phyloP scores from a whole-genome alignment of 441 rosid genomes.

The Metrosideros polymorpha region DNA sequence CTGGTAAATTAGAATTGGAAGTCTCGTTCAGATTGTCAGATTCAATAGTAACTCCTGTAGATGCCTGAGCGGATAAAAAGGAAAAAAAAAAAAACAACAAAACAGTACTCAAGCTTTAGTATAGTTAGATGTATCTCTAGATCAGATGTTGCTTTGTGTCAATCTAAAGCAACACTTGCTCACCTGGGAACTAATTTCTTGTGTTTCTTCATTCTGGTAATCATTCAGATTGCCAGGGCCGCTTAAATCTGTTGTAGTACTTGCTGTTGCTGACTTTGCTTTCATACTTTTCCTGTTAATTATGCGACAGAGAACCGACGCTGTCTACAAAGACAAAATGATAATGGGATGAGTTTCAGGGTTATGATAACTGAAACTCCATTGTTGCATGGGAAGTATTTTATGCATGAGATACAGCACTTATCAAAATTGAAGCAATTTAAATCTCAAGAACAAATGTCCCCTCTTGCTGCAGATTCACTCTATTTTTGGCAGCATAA shows the following conservation, averaged over 20 bases:
- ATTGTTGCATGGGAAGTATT: neutral
- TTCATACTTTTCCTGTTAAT: neutral
- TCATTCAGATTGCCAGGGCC: neutral
- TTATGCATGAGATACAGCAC: neutral
- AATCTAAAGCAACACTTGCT: neutral
- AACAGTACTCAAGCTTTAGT: neutral
- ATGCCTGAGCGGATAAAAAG: neutral
- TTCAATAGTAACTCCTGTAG: neutral
- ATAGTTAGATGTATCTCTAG: neutral
- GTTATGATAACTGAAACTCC: neutral
- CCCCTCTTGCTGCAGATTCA: neutral
- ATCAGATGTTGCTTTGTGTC: neutral
- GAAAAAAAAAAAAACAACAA: neutral
- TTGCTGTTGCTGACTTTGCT: neutral
- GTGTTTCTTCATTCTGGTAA: neutral
- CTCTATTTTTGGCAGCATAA: neutral
- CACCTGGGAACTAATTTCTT: neutral
- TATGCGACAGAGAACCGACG: neutral
- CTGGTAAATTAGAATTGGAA: neutral
- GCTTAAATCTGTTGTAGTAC: neutral
- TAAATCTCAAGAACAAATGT: neutral
- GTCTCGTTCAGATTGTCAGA: neutral
- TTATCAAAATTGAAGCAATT: neutral
- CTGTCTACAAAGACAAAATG: neutral
- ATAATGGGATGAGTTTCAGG: neutral